These are phyloP conservation scores for Aspergillus transmontanensis DNA, from an alignment of 2,329 filamentous ascomycete species.

Conservation along the genomic window DNA sequence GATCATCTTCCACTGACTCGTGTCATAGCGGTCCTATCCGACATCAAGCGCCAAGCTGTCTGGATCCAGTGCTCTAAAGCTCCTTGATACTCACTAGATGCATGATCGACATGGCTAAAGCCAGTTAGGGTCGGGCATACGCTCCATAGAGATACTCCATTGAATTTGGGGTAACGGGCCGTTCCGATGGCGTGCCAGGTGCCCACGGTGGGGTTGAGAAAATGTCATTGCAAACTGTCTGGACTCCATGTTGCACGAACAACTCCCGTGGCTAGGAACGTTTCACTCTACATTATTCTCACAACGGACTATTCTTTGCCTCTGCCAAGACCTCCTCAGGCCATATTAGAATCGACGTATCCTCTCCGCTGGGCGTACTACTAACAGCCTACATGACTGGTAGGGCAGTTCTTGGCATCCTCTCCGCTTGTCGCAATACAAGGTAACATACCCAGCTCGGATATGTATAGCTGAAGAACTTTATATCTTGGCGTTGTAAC, in stretches of 20 bases:
- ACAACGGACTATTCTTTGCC: not conserved
- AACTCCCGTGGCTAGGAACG: too few relatives aligned
- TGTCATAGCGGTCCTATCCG: not conserved
- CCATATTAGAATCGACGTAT: not conserved
- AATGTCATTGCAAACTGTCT: not conserved
- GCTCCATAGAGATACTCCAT: not conserved
- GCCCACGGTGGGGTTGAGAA: not conserved
- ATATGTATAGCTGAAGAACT: not conserved
- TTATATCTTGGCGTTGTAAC: not conserved
- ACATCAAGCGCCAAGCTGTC: not conserved
- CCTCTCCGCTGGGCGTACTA: not conserved
- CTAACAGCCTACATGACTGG: not conserved
- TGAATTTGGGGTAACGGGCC: not conserved
- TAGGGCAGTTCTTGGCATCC: not conserved
- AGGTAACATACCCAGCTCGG: not conserved
- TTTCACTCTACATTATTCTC: not conserved
- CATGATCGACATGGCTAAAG: not conserved
- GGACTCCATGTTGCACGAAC: fast-evolving
- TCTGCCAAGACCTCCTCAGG: not conserved
- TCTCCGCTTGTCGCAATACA: not conserved
- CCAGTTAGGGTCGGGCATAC: not conserved
- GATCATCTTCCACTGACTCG: not conserved
- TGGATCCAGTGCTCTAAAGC: not conserved
- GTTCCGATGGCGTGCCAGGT: not conserved
- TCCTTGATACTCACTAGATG: not conserved